Conservation (phyloP, 257 asterid genomes). For the Solanum lignicaule region DNA sequence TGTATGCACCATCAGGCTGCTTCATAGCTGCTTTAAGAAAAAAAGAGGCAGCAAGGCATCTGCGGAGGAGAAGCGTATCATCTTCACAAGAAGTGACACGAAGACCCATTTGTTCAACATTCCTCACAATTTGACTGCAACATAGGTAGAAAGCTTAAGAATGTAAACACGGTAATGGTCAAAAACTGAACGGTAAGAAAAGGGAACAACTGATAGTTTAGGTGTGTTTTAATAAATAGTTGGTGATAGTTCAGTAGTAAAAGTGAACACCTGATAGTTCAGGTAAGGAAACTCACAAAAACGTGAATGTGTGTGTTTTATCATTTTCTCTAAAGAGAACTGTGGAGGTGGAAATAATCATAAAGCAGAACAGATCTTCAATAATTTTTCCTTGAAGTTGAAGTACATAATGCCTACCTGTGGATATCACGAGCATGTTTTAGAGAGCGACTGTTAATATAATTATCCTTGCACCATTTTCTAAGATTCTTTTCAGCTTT, state of each 20-base stretch:
- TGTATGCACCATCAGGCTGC: conserved; percentile 88
- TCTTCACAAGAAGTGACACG: conserved; percentile 71
- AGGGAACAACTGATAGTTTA: background rate
- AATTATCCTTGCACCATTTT: conserved; percentile 93
- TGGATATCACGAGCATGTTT: conserved; percentile 89
- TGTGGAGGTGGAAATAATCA: background rate
- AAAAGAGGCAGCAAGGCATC: conserved; percentile 89
- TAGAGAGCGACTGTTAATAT: conserved; percentile 78
- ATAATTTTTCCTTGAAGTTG: background rate
- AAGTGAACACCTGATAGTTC: background rate
- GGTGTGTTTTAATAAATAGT: background rate
- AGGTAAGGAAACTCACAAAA: background rate
- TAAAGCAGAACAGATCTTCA: background rate
- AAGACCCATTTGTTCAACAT: conserved; percentile 80
- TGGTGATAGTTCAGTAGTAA: background rate
- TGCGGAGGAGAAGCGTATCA: conserved; percentile 58
- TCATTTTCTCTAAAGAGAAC: background rate
- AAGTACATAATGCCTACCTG: conserved; percentile 38
- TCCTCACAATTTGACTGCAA: conserved; percentile 66
- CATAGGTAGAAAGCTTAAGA: conserved; percentile 5
- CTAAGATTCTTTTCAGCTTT: conserved; percentile 79
- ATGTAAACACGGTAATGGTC: background rate
- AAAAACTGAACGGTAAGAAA: background rate
- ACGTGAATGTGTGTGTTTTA: background rate
- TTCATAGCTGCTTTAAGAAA: conserved; percentile 93